Evolutionary conservation across 345 rosid species (phyloP).

Genomic region (Eutrema yunnanense): DNA sequence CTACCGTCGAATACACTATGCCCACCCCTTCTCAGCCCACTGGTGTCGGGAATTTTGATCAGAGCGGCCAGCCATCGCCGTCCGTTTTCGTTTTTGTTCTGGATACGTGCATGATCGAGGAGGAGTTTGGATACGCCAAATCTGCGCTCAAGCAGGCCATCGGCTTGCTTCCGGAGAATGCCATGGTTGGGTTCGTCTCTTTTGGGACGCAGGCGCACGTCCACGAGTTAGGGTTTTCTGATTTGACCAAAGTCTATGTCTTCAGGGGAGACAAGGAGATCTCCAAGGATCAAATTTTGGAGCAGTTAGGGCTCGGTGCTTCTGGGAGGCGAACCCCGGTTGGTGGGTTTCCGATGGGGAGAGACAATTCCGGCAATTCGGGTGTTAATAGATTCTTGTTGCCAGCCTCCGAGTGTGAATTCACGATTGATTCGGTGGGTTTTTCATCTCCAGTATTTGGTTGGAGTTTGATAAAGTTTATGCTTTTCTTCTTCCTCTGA

Average conservation of each 20-base stretch:
- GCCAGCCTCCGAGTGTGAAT: slow-evolving; percentile 96
- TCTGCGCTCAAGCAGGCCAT: slow-evolving; percentile 81
- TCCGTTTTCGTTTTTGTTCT: slow-evolving; percentile 81
- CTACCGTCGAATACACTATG: slow-evolving; percentile 72
- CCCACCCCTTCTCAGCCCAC: slow-evolving; percentile 38
- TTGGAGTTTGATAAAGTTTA: neutral
- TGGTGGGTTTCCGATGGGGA: slow-evolving; percentile 54
- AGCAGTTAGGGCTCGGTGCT: slow-evolving; percentile 75
- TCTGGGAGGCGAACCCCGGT: slow-evolving; percentile 49
- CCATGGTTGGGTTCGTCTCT: slow-evolving; percentile 87
- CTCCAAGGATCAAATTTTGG: slow-evolving; percentile 75
- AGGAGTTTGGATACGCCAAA: slow-evolving; percentile 68
- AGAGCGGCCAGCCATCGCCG: slow-evolving; percentile 28
- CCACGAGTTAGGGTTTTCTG: slow-evolving; percentile 87
- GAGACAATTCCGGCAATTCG: slow-evolving; percentile 37
- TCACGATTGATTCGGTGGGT: slow-evolving; percentile 73
- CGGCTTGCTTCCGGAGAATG: slow-evolving; percentile 87
- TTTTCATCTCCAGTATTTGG: neutral
- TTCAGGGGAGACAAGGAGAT: slow-evolving; percentile 88
- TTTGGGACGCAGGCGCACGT: slow-evolving; percentile 98
- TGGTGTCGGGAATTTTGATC: slow-evolving; percentile 41
- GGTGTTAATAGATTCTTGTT: slow-evolving; percentile 75
- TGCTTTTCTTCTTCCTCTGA: neutral
- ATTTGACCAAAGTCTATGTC: slow-evolving; percentile 87
- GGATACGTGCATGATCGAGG: slow-evolving; percentile 94